Percentiles rank a stretch among this genome's conserved stretches.
phyloP scores from a whole-genome alignment of 2,329 filamentous ascomycete species.

The Hypocreales sp. region DNA sequence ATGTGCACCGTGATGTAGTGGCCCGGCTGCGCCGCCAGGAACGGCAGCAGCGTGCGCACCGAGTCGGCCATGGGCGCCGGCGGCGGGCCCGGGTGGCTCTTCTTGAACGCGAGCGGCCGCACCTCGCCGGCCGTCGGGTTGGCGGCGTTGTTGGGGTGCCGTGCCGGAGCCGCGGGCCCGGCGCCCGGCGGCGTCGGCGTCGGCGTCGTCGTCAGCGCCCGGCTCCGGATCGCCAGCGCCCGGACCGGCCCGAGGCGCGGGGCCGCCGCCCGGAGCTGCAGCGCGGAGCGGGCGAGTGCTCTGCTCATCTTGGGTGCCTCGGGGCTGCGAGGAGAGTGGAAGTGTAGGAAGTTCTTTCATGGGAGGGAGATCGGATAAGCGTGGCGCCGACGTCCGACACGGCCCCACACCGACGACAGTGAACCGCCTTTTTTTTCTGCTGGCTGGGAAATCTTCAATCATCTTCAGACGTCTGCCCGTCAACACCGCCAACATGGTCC shows the following conservation, averaged over 20 bases:
- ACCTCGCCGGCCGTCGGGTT: constrained; percentile 17
- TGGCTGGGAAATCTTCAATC: too few relatives aligned
- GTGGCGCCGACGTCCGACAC: constrained; percentile 16
- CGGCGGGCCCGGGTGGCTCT: constrained; percentile 19
- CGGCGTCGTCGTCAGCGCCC: constrained; percentile 29
- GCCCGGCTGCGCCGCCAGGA: constrained; percentile 54
- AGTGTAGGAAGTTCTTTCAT: too few relatives aligned
- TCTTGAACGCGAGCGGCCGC: constrained; percentile 22
- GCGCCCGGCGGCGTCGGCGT: constrained; percentile 15
- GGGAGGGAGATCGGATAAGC: constrained; percentile 13
- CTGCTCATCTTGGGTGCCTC: constrained; percentile 39
- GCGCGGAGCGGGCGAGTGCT: constrained; percentile 45
- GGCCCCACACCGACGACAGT: neutral
- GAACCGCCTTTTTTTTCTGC: constrained; percentile 2
- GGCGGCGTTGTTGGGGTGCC: constrained; percentile 19
- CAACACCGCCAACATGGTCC: constrained; percentile 17
- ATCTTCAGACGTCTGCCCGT: too few relatives aligned
- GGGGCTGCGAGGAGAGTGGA: too few relatives aligned
- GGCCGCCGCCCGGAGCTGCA: constrained; percentile 38
- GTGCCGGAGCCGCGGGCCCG: constrained; percentile 7
- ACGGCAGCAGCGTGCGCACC: constrained; percentile 47
- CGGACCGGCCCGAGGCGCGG: constrained; percentile 9
- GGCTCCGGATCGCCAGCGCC: constrained; percentile 12
- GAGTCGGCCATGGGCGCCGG: constrained; percentile 33
- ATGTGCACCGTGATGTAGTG: constrained; percentile 74